Conservation (phyloP, 2,329 filamentous ascomycete species). For the Aulographum hederae region DNA sequence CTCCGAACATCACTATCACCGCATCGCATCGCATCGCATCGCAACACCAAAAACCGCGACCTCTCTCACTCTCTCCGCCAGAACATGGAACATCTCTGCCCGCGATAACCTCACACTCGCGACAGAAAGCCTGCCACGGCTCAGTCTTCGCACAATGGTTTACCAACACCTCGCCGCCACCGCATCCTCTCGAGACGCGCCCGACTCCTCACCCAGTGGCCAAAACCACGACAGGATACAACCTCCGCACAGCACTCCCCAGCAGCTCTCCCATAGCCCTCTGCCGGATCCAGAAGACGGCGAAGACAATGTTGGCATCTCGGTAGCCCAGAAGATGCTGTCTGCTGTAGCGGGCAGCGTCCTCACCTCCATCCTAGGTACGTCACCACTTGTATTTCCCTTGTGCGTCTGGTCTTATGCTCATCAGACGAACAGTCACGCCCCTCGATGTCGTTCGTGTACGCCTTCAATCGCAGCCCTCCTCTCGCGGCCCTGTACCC, state of each 20-base stretch:
- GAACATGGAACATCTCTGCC: too few relatives aligned
- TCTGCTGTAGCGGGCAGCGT: conserved; percentile 84
- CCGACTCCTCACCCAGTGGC: too few relatives aligned
- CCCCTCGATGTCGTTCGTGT: conserved; percentile 94
- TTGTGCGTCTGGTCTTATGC: not conserved
- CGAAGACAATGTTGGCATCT: conserved; percentile 44
- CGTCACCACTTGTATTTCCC: conserved; percentile 12
- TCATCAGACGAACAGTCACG: conserved; percentile 43
- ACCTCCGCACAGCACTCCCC: not conserved
- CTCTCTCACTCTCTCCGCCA: too few relatives aligned
- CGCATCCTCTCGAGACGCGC: too few relatives aligned
- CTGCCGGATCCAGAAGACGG: conserved; percentile 16
- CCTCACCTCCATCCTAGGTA: conserved; percentile 75
- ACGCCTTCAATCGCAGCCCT: conserved; percentile 71
- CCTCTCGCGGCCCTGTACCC: conserved; percentile 24
- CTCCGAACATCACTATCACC: too few relatives aligned
- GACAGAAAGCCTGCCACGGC: too few relatives aligned
- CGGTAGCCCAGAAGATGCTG: conserved; percentile 79
- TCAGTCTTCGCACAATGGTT: too few relatives aligned
- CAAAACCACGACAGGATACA: conserved; percentile 16
- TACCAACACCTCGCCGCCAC: too few relatives aligned
- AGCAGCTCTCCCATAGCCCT: not conserved
- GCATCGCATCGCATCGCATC: too few relatives aligned
- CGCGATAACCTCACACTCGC: too few relatives aligned
- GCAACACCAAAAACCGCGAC: too few relatives aligned